Base-by-base conservation (phyloP, 1,284 basidiomycete species). In the Cryptococcus sp. region DNA sequence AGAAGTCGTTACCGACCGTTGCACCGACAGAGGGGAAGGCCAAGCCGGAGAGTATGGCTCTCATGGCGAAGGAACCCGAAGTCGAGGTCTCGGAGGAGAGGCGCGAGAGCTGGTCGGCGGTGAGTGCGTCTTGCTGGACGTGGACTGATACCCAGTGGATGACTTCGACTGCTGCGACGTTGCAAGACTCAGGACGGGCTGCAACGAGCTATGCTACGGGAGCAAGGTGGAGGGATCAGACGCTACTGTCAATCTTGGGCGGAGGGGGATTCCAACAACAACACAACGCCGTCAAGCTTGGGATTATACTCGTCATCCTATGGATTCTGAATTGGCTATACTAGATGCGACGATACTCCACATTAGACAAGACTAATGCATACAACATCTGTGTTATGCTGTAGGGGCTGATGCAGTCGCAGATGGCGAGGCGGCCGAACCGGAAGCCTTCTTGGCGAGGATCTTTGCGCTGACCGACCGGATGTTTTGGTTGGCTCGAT, bases 291-390 rank as follows among this genome's bases (percentile, higher is more conserved):
- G 54, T 71, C 46, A 73, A 72, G 54, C 54, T 74, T 42, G 64
- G 66, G 12, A 47, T 74, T 42, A 57, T 69, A 12, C 54, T 73
- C 23, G 34, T 73, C 4, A 65, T 52, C 2, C 57, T 74, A n/a
- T 73, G 71, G 72, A 54, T 66, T 9, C 42, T 67, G 31, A 74
- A 74, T 56, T 69, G 71, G 66, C 45, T 74, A 9, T 74, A 74
- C 50, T 74, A 59, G 47, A 26, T 14, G 35, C 9, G 14, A n/a
- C n/a, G n/a, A 31, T 31, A 7, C 28, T 7, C 28, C 28, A 31
- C 28, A 14, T 7, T 31, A 31, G 9, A 14, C 28, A 7, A 31
- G 28, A 14, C 7, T 31, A 31, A 14, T 7, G 14, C 28, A 31
- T 31, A 31, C 14, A 31, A 7, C 28, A 31, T 31, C 28, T 31